Evolutionary conservation across 139 green algal species (phyloP), one percentile per base, ranked within the genome.

Genomic region (Mychonastes homosphaera): DNA sequence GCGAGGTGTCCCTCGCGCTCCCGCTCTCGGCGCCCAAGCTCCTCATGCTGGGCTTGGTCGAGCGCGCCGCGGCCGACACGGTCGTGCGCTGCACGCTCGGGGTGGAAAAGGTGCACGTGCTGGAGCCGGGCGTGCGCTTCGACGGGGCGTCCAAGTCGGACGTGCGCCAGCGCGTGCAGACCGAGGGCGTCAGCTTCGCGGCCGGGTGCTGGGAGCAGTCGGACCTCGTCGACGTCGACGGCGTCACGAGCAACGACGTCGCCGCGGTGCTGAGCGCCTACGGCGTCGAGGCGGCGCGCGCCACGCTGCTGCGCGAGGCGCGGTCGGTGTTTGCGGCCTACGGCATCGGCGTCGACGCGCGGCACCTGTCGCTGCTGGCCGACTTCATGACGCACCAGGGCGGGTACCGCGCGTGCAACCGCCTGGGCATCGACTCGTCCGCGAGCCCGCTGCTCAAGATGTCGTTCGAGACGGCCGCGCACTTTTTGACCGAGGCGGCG

Each of bases 371-470:
- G 15, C 76, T 99, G 12, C 91, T 99, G 29, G 86, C 84, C 0
- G 92, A 99, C 76, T 95, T 89, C 81, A 98, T 99, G 92, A 97
- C 87, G 8, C 79, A 91, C 56, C 76, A 87, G 69, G 88, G 86
- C 41, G 66, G 73, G 32, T 67, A 67, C 61, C 73, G 86, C 2
- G 79, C 84, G 3, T 96, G 84, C 71, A 96, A 87, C 77, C 79
- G 91, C 19, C 62, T 93, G 24, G 93, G 93, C 49, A 97, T 98
- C 30, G 82, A 92, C 56, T 71, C 75, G 28, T 81, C 64, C 63
- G 76, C 85, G 7, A 95, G 82, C 16, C 88, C 93, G 13, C 82
- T 96, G 47, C 79, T 96, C 10, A 94, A 94, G 79, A 97, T 98
- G 78, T 87, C 64, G 33, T 99, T 97, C 71, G 93, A 99, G 78